Base-by-base conservation (phyloP, 331 rosid species). In the Cydonia oblonga region DNA sequence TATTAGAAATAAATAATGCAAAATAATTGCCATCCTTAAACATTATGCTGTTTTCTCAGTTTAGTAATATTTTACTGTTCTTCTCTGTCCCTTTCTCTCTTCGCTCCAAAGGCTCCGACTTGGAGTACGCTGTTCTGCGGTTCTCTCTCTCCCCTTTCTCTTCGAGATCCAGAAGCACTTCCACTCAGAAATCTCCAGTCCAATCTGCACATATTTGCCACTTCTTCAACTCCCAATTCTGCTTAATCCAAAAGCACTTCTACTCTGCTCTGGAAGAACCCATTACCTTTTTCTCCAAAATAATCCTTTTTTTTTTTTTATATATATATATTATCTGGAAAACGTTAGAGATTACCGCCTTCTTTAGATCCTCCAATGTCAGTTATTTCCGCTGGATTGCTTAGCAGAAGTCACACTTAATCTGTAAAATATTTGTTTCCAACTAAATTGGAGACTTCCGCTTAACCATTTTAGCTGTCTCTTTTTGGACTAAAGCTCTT, bases 361-460 rank as follows among this genome's bases (percentile, higher is more conserved):
- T 67, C 70, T 53, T 49, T 61, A 75, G 84, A 72, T 88, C 79
- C 83, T 76, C 75, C 78, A 69, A 75, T 73, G 61, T 65, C 70
- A 49, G 79, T 82, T 80, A 75, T 85, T 80, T 69, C 78, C 72
- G 72, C 64, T 80, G 14, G 69, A 20, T 38, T 26, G 18, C 77
- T 71, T 79, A 16, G 84, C 78, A 73, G 13, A 66, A 65, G 76
- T 79, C 83, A 28, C 70, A 62, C 76, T 58, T 86, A 86, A 85
- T 91, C 88, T 81, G 80, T 53, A 49, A 30, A 70, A 69, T 76
- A 72, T 71, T 38, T 22, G 29, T 81, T 71, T 74, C 84, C 90
- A 57, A 87, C 89, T 75, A 59, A 89, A 75, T 83, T 85, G 63
- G 87, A 78, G 56, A 78, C 86, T 72, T 85, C 81, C 81, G 74